phyloP scores from a whole-genome alignment of 2,329 filamentous ascomycete genomes.

The Achaetomium macrosporum region DNA sequence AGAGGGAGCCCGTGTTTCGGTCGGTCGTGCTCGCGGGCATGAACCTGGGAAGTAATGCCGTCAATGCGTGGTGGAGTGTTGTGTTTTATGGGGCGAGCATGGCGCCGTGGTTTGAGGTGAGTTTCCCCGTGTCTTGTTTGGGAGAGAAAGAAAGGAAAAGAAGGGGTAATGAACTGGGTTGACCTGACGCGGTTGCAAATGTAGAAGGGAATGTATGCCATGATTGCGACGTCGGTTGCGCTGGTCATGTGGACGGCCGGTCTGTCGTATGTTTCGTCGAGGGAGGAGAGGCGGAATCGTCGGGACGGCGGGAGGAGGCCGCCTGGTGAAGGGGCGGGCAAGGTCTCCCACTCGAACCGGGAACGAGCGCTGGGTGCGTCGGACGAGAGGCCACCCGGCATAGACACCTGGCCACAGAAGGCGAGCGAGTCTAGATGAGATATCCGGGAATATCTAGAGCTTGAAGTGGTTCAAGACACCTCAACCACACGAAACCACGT shows the following conservation, averaged over 20 bases:
- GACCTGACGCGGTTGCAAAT: conserved; percentile 7
- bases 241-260: conserved; percentile 54
- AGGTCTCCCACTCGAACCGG: no score
- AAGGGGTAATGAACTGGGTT: background rate
- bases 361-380: no score
- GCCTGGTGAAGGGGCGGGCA: background rate
- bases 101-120: conserved; percentile 60
- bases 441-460: no score
- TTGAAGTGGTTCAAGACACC: no score
- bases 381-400: no score
- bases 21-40: conserved; percentile 65
- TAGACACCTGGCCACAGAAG: no score
- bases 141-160: no score
- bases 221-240: conserved; percentile 59
- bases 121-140: conserved; percentile 18
- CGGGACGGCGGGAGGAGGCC: background rate
- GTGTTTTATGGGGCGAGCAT: conserved; percentile 63
- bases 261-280: conserved; percentile 40
- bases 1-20: conserved; percentile 57
- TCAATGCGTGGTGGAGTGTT: conserved; percentile 70
- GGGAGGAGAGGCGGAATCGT: background rate
- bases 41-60: conserved; percentile 62
- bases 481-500: no score
- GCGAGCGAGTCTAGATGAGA: no score
- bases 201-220: conserved; percentile 65